phyloP scores from a whole-genome alignment of 1,284 basidiomycete species.

The Irpex rosettiformis region DNA sequence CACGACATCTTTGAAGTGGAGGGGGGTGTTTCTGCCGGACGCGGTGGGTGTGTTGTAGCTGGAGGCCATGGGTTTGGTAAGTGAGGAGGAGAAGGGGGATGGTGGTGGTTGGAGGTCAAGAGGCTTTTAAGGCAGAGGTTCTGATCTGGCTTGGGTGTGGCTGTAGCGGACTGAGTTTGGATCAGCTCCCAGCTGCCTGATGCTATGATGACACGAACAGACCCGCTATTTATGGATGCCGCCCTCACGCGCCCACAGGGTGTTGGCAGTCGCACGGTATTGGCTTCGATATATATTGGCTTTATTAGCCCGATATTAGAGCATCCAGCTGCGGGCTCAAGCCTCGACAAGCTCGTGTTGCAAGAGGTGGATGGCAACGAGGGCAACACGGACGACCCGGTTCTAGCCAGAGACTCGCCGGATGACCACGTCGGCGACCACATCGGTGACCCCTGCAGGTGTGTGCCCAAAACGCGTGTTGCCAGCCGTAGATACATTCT shows the following conservation, averaged over 20 bases:
- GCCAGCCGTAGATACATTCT: no score
- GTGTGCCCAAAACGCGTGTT: no score
- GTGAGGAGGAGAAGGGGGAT: neutral
- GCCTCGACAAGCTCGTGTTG: no score
- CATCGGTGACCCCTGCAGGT: no score
- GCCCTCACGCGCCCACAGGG: neutral
- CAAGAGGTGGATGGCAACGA: neutral
- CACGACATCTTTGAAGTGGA: slow-evolving; percentile 19
- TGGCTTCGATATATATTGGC: no score
- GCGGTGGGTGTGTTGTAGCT: neutral
- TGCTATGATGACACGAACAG: neutral
- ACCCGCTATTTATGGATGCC: neutral
- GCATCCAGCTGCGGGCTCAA: no score
- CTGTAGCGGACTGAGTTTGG: neutral
- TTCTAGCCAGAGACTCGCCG: no score
- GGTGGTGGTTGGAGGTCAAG: neutral
- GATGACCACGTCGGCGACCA: no score
- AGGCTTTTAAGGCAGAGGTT: neutral
- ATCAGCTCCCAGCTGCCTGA: neutral
- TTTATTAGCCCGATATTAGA: neutral
- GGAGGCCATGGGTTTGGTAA: neutral
- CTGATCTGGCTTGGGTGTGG: neutral
- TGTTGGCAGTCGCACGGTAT: no score
- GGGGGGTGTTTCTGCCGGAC: neutral
- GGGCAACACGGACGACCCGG: neutral